phyloP scores from a whole-genome alignment of 208 protist species.

The Crithidia brevicula region DNA sequence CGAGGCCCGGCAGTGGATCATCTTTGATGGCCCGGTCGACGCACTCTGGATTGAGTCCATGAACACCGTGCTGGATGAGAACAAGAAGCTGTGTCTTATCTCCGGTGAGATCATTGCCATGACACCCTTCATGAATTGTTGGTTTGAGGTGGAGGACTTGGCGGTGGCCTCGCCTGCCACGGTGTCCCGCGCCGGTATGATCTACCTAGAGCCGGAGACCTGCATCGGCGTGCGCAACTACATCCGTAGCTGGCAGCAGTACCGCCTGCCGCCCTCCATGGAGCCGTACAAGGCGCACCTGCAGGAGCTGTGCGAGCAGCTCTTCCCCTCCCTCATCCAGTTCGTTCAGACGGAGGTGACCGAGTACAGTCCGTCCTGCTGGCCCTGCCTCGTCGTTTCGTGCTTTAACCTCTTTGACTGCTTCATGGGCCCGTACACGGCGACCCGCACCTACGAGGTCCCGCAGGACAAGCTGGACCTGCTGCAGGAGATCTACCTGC shows the following conservation, averaged over 20 bases:
- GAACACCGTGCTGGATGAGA: conserved; percentile 96
- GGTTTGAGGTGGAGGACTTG: conserved; percentile 98
- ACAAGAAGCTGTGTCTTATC: conserved; percentile 96
- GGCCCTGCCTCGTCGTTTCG: conserved; percentile 94
- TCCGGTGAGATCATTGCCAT: conserved; percentile 96
- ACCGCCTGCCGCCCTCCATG: conserved; percentile 82
- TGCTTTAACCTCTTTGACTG: conserved; percentile 95
- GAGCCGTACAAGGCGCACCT: conserved; percentile 85
- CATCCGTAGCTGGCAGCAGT: conserved; percentile 84
- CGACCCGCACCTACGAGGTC: conserved; percentile 81
- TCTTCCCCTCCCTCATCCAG: conserved; percentile 91
- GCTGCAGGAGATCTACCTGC: conserved; percentile 80
- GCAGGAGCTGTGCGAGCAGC: conserved; percentile 87
- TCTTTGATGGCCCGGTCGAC: conserved; percentile 97
- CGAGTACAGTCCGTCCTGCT: conserved; percentile 95
- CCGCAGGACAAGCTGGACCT: conserved; percentile 81
- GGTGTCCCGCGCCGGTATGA: conserved; percentile 98
- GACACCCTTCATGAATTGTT: conserved; percentile 96
- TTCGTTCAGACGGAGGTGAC: conserved; percentile 92
- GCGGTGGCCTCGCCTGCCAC: conserved; percentile 97
- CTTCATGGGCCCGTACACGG: conserved; percentile 89
- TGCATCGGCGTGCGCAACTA: conserved; percentile 88
- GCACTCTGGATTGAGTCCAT: conserved; percentile 96
- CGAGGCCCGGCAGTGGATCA: conserved; percentile 94
- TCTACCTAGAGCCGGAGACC: conserved; percentile 96